Conservation (phyloP, 768 basidiomycete species). For the Tylopilus subfusipes region DNA sequence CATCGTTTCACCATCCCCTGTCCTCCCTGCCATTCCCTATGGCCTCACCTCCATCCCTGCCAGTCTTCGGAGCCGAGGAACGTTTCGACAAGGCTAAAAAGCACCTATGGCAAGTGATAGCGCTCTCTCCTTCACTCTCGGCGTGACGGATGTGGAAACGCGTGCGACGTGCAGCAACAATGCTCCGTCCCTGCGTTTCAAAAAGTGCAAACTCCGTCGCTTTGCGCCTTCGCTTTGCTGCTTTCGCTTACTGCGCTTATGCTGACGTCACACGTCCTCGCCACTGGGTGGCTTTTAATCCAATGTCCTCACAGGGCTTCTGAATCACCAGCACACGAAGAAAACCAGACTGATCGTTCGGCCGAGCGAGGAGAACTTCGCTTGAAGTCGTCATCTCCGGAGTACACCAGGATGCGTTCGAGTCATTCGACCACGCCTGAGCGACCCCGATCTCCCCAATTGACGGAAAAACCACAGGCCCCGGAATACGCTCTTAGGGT, state of each 20-base stretch:
- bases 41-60: constrained; percentile 24
- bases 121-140: constrained; percentile 4
- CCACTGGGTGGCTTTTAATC: constrained; percentile 21
- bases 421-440: constrained; percentile 17
- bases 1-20: constrained; percentile 25
- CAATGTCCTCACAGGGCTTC: constrained; percentile 27
- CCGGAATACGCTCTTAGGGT: constrained; percentile 22
- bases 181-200: constrained; percentile 10
- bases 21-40: constrained; percentile 17
- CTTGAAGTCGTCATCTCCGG: constrained; percentile 20
- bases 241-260: constrained; percentile 25
- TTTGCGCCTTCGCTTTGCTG: constrained; percentile 10
- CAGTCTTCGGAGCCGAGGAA: constrained; percentile 25
- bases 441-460: constrained; percentile 18
- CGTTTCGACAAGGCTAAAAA: constrained; percentile 37
- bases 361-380: constrained; percentile 12
- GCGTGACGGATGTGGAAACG: constrained; percentile 3
- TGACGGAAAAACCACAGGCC: constrained; percentile 18
- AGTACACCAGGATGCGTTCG: constrained; percentile 21
- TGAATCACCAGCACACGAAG: constrained; percentile 27
- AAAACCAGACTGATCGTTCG: constrained; percentile 13
- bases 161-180: constrained; percentile 11
- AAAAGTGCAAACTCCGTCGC: constrained; percentile 14
- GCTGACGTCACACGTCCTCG: constrained; percentile 32
- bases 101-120: constrained; percentile 32